Evolutionary conservation across 768 basidiomycete genomes (phyloP).

Genomic region (Chalciporus pseudorubinellus): DNA sequence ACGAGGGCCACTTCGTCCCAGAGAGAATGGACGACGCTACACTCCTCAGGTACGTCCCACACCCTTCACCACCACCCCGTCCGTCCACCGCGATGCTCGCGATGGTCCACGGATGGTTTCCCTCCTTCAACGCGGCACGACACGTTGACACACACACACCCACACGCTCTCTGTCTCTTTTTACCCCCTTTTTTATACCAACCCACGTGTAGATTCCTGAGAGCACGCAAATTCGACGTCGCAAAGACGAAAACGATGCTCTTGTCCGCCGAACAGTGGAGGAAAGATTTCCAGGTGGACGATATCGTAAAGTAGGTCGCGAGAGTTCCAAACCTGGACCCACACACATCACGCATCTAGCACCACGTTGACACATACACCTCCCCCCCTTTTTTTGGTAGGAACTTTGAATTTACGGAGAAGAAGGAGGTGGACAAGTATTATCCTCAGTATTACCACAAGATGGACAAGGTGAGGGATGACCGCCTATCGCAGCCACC

Average conservation of each 20-base stretch:
- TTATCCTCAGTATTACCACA: slow-evolving; percentile 96
- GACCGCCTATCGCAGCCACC: no score
- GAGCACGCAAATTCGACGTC: slow-evolving; percentile 92
- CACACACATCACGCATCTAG: neutral
- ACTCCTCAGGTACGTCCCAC: slow-evolving; percentile 54
- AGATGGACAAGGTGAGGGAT: slow-evolving; percentile 85
- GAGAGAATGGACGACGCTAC: slow-evolving; percentile 70
- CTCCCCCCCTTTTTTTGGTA: no score
- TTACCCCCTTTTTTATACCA: neutral
- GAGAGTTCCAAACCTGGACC: neutral
- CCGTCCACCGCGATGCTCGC: slow-evolving; percentile 6
- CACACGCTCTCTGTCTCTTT: neutral
- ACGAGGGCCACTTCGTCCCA: slow-evolving; percentile 56
- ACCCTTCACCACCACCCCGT: neutral
- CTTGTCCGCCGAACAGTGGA: slow-evolving; percentile 79
- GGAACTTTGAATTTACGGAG: slow-evolving; percentile 86
- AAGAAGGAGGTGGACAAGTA: slow-evolving; percentile 81
- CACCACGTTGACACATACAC: no score
- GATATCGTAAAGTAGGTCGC: slow-evolving; percentile 61
- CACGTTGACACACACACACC: neutral
- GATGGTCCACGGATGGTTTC: slow-evolving; percentile 9
- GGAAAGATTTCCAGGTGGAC: slow-evolving; percentile 80
- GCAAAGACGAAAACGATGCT: slow-evolving; percentile 82
- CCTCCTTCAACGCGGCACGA: neutral
- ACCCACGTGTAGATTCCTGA: slow-evolving; percentile 84